A percentile compares a stretch with the other conserved stretches of the same genome.
phyloP scores from a whole-genome alignment of 768 basidiomycete species.

The Kwoniella europaea region DNA sequence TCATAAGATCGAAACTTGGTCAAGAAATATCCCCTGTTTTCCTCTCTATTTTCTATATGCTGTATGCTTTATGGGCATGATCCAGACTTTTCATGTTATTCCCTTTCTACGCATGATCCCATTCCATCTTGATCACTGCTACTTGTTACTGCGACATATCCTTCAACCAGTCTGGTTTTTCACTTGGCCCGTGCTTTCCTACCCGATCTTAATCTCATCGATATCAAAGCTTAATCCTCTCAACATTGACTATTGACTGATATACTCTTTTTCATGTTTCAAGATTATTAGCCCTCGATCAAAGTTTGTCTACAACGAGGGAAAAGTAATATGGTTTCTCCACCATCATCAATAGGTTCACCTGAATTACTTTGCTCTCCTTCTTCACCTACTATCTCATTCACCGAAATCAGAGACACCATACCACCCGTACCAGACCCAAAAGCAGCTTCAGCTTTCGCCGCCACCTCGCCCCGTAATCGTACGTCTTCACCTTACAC shows the following conservation, averaged over 20 bases:
- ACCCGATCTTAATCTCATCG: not conserved
- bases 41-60: not conserved
- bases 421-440: slow-evolving; percentile 18
- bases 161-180: not conserved
- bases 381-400: slow-evolving; percentile 5
- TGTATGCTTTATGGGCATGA: not conserved
- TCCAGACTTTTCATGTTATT: not conserved
- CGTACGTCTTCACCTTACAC: slow-evolving; percentile 5
- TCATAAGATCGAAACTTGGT: not conserved
- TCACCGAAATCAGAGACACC: not conserved
- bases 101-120: not conserved
- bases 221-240: not conserved
- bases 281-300: not conserved
- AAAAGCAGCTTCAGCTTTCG: slow-evolving; percentile 10
- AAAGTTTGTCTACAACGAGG: not conserved
- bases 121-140: not conserved
- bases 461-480: not conserved
- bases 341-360: slow-evolving; percentile 13
- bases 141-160: not conserved
- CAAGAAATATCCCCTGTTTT: not conserved
- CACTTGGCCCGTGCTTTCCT: not conserved
- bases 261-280: slow-evolving; percentile 3
- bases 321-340: slow-evolving; percentile 8
- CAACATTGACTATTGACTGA: not conserved
- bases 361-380: slow-evolving; percentile 15